Evolutionary conservation across 768 basidiomycete genomes (phyloP).

Genomic region (Trametes meyenii): DNA sequence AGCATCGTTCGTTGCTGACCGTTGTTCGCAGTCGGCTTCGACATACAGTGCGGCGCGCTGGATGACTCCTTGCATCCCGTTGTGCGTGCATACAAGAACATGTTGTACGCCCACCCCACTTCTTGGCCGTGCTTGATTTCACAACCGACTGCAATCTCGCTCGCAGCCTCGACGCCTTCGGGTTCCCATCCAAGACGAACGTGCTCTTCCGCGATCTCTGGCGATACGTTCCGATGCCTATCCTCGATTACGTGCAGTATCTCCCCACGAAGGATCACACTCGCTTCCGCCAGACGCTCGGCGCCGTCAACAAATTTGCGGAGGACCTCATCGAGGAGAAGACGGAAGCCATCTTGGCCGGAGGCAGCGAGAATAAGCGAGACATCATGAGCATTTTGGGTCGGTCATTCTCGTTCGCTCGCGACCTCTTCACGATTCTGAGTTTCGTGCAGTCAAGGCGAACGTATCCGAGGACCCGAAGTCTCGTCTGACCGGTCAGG

Average conservation of each 20-base stretch:
- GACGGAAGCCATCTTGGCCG: conserved; percentile 20
- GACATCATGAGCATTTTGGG: conserved; percentile 41
- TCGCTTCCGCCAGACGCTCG: conserved; percentile 33
- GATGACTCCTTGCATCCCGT: conserved; percentile 26
- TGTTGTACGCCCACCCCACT: conserved; percentile 24
- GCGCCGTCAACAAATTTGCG: conserved; percentile 30
- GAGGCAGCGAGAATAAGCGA: conserved; percentile 32
- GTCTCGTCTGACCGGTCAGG: conserved; percentile 33
- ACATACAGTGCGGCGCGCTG: conserved; percentile 29
- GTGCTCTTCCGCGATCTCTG: conserved; percentile 34
- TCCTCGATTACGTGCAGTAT: conserved; percentile 32
- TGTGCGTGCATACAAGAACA: conserved; percentile 28
- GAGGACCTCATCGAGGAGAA: conserved; percentile 30
- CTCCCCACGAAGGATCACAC: conserved; percentile 33
- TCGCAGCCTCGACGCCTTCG: conserved; percentile 29
- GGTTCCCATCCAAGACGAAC: conserved; percentile 27
- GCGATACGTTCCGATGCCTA: conserved; percentile 32
- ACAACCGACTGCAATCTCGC: not conserved
- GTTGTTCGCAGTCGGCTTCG: conserved; percentile 28
- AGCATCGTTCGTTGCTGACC: not conserved
- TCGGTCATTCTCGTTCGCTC: too few species aligned
- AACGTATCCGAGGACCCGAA: conserved; percentile 35
- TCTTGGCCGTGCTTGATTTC: too few species aligned
- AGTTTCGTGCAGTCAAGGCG: conserved; percentile 30
- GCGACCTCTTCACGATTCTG: not conserved